Evolutionary conservation across 768 basidiomycete genomes (phyloP).

Genomic region (Boletus vinaceobasis): DNA sequence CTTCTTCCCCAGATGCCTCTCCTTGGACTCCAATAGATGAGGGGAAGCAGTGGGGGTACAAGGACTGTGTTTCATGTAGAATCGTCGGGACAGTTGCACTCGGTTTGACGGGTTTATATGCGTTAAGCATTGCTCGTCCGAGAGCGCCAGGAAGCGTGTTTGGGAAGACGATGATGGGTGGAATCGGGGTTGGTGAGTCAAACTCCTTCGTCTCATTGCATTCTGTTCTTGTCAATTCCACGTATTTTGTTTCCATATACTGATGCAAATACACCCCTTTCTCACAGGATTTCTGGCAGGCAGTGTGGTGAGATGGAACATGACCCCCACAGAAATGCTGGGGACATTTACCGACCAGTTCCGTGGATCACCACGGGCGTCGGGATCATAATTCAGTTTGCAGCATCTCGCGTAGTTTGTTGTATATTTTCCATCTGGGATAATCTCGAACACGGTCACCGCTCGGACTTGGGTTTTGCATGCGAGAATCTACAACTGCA

Average conservation of each 20-base stretch:
- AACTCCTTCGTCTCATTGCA: neutral
- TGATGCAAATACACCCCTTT: conserved; percentile 5
- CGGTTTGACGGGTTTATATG: conserved; percentile 62
- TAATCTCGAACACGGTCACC: neutral
- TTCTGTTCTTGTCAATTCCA: neutral
- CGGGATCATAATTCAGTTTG: conserved; percentile 3
- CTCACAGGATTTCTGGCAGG: conserved; percentile 28
- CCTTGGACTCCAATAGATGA: conserved; percentile 4
- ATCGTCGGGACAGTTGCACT: conserved; percentile 65
- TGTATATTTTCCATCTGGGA: neutral
- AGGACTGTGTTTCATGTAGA: conserved; percentile 68
- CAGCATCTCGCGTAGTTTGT: neutral
- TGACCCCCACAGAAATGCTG: conserved; percentile 25
- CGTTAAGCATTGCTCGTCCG: conserved; percentile 60
- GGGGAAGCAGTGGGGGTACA: conserved; percentile 18
- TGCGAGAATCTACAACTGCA: neutral
- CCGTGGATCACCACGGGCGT: neutral
- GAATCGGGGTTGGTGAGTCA: conserved; percentile 57
- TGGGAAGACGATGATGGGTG: conserved; percentile 61
- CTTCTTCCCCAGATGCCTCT: neutral
- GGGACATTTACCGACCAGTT: conserved; percentile 12
- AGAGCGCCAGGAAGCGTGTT: conserved; percentile 56
- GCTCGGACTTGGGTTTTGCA: neutral
- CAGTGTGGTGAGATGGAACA: conserved; percentile 30
- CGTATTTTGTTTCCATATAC: neutral